Percentiles rank a stretch among this genome's conserved stretches.
Conservation (phyloP, 2,329 filamentous ascomycete genomes). For the Ophiostoma pallidulum region DNA sequence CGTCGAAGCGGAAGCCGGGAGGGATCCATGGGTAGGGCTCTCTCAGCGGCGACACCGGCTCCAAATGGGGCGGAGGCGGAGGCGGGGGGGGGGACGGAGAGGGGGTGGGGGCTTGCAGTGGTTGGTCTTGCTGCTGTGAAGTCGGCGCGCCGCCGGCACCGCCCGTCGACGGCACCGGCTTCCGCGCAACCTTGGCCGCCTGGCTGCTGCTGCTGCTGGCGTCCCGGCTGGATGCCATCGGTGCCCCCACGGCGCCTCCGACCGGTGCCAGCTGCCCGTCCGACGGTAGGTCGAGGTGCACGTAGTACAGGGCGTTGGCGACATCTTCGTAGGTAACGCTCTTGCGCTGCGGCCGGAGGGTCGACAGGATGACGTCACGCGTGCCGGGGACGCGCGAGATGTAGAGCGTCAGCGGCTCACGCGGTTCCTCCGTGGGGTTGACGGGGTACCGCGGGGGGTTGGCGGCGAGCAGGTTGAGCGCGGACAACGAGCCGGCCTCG, state of each 20-base stretch:
- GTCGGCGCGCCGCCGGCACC: too few relatives aligned
- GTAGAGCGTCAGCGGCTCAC: conserved; percentile 72
- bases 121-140: too few relatives aligned
- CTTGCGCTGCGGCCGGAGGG: conserved; percentile 78
- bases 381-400: conserved; percentile 90
- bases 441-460: conserved; percentile 81
- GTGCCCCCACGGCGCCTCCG: too few relatives aligned
- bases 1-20: conserved; percentile 13
- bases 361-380: conserved; percentile 85
- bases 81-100: not conserved
- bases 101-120: not conserved
- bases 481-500: conserved; percentile 75
- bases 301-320: conserved; percentile 78
- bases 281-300: conserved; percentile 64
- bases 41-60: not conserved
- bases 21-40: conserved; percentile 10
- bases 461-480: conserved; percentile 69
- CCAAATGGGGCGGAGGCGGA: not conserved
- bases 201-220: conserved; percentile 36
- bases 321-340: conserved; percentile 85
- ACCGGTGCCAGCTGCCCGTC: conserved; percentile 35
- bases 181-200: conserved; percentile 34
- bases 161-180: conserved; percentile 37
- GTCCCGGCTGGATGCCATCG: too few relatives aligned
- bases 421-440: conserved; percentile 58